Percentiles rank a stretch among this genome's conserved stretches.
These are phyloP conservation scores for Colletotrichum costaricense DNA, from an alignment of 2,329 filamentous ascomycete species.

Conservation along the genomic window DNA sequence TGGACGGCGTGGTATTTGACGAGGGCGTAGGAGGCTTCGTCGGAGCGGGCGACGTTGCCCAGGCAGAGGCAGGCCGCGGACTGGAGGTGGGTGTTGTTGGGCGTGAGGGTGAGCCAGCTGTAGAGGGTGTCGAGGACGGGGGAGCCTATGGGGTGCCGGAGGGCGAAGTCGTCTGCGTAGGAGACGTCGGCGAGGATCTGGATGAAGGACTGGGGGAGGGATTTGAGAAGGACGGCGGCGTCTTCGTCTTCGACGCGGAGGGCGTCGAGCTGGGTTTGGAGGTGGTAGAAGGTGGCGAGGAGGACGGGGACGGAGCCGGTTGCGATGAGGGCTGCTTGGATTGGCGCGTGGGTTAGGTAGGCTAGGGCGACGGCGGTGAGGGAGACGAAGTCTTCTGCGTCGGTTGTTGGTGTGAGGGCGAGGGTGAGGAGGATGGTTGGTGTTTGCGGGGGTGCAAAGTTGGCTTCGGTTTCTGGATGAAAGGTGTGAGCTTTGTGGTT, in stretches of 20 bases:
- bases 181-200: conserved; percentile 65
- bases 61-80: conserved; percentile 70
- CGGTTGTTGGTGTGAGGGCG: conserved; percentile 55
- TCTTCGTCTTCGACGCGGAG: conserved; percentile 59
- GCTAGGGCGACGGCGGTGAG: conserved; percentile 63
- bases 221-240: conserved; percentile 54
- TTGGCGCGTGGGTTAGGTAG: conserved; percentile 65
- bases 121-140: conserved; percentile 55
- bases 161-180: conserved; percentile 58
- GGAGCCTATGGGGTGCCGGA: conserved; percentile 54
- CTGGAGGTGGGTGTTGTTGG: conserved; percentile 56
- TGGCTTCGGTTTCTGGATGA: conserved; percentile 56
- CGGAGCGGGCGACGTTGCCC: conserved; percentile 71
- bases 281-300: conserved; percentile 59
- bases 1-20: conserved; percentile 55
- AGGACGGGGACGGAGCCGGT: conserved; percentile 54
- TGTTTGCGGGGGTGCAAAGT: conserved; percentile 56
- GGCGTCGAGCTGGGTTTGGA: conserved; percentile 55
- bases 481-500: background rate
- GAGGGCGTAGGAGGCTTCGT: conserved; percentile 62
- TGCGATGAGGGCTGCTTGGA: conserved; percentile 61
- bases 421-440: conserved; percentile 62
- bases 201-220: conserved; percentile 62
- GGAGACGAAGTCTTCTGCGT: conserved; percentile 65
- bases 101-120: conserved; percentile 55